Evolutionary conservation across 1,139 yeast species (phyloP).

Genomic region (Torulaspora globosa): DNA sequence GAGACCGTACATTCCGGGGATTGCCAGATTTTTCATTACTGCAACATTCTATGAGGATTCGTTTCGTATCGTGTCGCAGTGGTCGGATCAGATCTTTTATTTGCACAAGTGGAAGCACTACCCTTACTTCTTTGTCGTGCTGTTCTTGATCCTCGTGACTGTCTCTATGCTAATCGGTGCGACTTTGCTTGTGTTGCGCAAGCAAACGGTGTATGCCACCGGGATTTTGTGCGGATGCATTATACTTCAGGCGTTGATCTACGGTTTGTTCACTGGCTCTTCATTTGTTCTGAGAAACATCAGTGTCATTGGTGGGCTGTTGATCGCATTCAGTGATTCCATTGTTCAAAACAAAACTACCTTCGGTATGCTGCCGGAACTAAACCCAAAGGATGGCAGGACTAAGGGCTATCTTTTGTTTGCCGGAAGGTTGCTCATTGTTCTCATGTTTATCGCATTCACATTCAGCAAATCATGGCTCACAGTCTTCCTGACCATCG

Average conservation of each 20-base stretch:
- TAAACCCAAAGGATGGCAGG: constrained; percentile 70
- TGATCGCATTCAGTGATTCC: constrained; percentile 87
- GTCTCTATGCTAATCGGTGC: constrained; percentile 72
- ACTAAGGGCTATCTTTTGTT: constrained; percentile 79
- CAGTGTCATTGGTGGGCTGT: constrained; percentile 87
- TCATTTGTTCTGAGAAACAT: constrained; percentile 80
- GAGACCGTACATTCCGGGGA: constrained; percentile 74
- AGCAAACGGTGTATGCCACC: constrained; percentile 68
- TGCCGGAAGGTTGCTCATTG: constrained; percentile 84
- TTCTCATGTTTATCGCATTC: constrained; percentile 81
- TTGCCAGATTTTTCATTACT: constrained; percentile 86
- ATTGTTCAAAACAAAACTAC: constrained; percentile 72
- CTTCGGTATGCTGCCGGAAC: constrained; percentile 84
- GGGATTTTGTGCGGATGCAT: constrained; percentile 69
- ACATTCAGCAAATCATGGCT: constrained; percentile 75
- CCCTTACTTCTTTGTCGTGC: constrained; percentile 72
- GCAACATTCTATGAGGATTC: constrained; percentile 95
- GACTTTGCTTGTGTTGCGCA: constrained; percentile 65
- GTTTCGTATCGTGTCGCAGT: constrained; percentile 75
- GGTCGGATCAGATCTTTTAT: constrained; percentile 88
- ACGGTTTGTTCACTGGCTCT: constrained; percentile 81
- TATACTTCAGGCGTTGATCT: constrained; percentile 77
- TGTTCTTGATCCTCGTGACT: constrained; percentile 63
- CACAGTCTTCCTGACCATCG: constrained; percentile 57
- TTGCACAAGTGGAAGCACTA: constrained; percentile 74